Evolutionary conservation across 2,329 filamentous ascomycete genomes (phyloP).

Genomic region (Ceratocystis lukuohia): DNA sequence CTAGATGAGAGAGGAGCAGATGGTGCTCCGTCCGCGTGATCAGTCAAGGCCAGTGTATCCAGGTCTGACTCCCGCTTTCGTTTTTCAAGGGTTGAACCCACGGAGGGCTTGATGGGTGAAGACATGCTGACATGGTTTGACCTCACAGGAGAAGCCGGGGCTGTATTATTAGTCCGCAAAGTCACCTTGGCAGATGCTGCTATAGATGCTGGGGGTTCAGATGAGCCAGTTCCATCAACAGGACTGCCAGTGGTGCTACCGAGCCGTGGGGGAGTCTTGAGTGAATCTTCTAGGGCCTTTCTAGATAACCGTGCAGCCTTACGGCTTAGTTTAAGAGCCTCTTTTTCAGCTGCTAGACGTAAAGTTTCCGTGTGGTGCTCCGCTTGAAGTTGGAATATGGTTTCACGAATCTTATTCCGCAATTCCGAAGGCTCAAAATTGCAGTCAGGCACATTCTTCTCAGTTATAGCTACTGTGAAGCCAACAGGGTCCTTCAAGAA

Average conservation of each 20-base stretch:
- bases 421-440: conserved; percentile 45
- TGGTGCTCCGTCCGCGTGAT: background rate
- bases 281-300: conserved; percentile 5
- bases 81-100: background rate
- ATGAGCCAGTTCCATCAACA: conserved; percentile 15
- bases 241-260: background rate
- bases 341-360: conserved; percentile 27
- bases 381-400: conserved; percentile 48
- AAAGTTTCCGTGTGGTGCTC: conserved; percentile 23
- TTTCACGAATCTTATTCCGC: conserved; percentile 50
- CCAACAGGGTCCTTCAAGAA: conserved; percentile 63
- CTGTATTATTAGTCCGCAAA: background rate
- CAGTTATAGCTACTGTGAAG: conserved; percentile 55
- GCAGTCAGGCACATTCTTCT: conserved; percentile 39
- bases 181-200: background rate
- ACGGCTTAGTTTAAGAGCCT: conserved; percentile 28
- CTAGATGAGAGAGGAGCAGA: background rate
- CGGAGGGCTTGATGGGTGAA: conserved; percentile 1
- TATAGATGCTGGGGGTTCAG: background rate
- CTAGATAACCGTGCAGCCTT: conserved; percentile 20
- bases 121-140: conserved; percentile 9
- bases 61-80: background rate
- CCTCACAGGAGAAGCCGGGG: background rate
- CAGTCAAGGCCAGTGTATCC: background rate
- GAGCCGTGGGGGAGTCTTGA: background rate